Conservation (phyloP, 768 basidiomycete genomes). For the Pleurotus citrinopileatus region DNA sequence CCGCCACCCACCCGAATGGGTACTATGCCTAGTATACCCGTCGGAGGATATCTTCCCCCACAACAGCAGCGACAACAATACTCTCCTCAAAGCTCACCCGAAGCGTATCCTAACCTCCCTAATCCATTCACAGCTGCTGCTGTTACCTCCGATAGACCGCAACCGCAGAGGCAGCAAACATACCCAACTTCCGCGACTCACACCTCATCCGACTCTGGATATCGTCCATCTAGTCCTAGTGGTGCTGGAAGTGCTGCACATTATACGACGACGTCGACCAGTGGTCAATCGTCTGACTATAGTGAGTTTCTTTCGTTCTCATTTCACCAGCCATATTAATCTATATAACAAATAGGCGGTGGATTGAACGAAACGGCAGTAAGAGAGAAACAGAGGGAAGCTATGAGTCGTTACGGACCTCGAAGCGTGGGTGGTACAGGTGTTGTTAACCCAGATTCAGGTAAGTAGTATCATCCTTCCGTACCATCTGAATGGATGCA, state of each 20-base stretch:
- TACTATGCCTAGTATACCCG: background rate
- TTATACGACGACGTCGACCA: background rate
- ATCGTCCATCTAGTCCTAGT: background rate
- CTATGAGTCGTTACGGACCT: background rate
- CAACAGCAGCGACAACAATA: background rate
- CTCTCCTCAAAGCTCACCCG: background rate
- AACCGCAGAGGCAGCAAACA: background rate
- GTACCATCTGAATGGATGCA: too few species aligned
- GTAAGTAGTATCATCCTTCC: background rate
- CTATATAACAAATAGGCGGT: background rate
- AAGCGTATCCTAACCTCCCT: too few species aligned
- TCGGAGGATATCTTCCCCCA: background rate
- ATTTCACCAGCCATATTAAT: background rate
- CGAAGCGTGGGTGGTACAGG: background rate
- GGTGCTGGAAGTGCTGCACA: background rate
- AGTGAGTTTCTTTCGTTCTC: background rate
- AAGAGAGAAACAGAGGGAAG: background rate
- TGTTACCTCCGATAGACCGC: background rate
- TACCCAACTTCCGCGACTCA: slow-evolving; percentile 1
- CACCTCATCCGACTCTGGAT: background rate
- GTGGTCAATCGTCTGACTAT: background rate
- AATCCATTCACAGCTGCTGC: too few species aligned
- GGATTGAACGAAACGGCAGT: background rate
- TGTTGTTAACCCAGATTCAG: background rate
- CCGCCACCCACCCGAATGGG: background rate